phyloP scores from a whole-genome alignment of 768 basidiomycete species.

The Mycena crocata region DNA sequence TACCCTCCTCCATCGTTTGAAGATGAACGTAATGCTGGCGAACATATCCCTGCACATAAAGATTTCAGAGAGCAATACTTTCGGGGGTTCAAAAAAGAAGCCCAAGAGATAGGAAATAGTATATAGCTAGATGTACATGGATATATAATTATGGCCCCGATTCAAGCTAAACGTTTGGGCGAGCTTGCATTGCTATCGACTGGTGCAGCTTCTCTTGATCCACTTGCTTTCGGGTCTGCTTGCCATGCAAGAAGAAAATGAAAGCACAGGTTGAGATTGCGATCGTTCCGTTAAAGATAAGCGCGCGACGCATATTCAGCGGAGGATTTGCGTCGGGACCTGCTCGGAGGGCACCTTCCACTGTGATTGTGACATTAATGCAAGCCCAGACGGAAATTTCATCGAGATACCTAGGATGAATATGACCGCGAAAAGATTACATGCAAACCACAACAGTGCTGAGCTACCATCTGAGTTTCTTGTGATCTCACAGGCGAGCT shows the following conservation, averaged over 20 bases:
- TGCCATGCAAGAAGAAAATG: constrained; percentile 67
- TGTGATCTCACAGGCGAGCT: constrained; percentile 84
- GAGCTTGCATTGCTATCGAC: constrained; percentile 26
- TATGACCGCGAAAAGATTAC: constrained; percentile 72
- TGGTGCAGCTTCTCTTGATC: constrained; percentile 64
- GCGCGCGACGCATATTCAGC: constrained; percentile 73
- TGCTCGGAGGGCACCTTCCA: constrained; percentile 75
- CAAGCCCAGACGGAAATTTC: not conserved
- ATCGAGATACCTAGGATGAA: constrained; percentile 39
- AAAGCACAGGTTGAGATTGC: constrained; percentile 51
- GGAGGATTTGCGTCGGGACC: constrained; percentile 72
- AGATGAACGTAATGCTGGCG: constrained; percentile 32
- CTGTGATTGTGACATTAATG: constrained; percentile 47
- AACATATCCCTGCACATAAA: constrained; percentile 83
- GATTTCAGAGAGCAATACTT: constrained; percentile 93
- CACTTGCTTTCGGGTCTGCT: constrained; percentile 69
- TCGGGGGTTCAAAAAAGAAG: constrained; percentile 74
- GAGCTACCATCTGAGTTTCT: constrained; percentile 83
- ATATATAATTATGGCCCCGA: constrained; percentile 7
- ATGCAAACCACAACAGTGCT: constrained; percentile 79
- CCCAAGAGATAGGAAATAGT: not conserved
- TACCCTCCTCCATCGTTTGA: constrained; percentile 70
- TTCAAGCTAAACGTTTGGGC: not conserved
- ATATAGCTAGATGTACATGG: not conserved
- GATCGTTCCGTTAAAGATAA: constrained; percentile 74